These are phyloP conservation scores for Tephrocybe sp. DNA, from an alignment of 768 basidiomycete genomes.

Conservation along the genomic window DNA sequence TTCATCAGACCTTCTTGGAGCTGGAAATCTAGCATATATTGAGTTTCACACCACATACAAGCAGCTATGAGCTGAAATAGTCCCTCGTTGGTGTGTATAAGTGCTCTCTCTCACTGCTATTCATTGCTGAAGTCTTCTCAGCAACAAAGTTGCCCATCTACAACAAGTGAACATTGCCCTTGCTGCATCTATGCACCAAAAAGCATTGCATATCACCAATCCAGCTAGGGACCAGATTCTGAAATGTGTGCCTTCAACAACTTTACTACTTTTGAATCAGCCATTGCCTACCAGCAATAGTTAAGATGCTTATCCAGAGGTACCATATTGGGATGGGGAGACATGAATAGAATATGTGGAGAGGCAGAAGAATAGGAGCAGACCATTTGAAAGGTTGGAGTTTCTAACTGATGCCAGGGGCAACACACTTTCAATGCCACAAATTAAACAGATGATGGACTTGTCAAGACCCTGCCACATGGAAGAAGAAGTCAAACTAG, in stretches of 20 bases:
- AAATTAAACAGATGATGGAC: slow-evolving; percentile 3
- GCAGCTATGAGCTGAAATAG: neutral
- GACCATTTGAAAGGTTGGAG: neutral
- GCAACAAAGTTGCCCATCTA: neutral
- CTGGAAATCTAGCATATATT: slow-evolving; percentile 4
- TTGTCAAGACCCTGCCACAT: neutral
- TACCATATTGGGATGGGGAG: neutral
- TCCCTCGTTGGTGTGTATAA: slow-evolving; percentile 1
- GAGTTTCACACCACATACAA: neutral
- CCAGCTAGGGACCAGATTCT: no score
- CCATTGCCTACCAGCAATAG: neutral
- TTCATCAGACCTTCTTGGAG: neutral
- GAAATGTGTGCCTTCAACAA: no score
- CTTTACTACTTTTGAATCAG: neutral
- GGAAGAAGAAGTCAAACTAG: slow-evolving; percentile 2
- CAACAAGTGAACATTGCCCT: neutral
- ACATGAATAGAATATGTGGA: neutral
- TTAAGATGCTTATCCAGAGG: neutral
- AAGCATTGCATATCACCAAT: no score
- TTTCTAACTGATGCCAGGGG: slow-evolving; percentile 3
- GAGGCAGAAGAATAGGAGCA: neutral
- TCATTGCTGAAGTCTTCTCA: neutral
- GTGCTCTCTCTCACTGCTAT: neutral
- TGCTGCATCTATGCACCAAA: neutral
- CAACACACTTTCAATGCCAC: neutral